Evolutionary conservation across 257 asterid genomes (phyloP).

Genomic region (Vinca minor): DNA sequence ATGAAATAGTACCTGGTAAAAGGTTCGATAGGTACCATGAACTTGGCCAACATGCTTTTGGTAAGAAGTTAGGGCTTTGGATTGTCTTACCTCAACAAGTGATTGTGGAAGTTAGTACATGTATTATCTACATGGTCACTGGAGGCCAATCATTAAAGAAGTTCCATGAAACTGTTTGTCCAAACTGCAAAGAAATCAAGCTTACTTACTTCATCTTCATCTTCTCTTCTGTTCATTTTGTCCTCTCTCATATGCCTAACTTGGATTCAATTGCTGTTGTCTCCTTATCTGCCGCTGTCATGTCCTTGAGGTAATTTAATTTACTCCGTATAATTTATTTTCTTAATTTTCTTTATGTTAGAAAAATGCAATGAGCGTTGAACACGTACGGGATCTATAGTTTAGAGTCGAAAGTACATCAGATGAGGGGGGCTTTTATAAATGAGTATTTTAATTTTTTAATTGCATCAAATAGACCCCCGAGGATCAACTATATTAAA

Average conservation of each 20-base stretch:
- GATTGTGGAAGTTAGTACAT: slow-evolving; percentile 40
- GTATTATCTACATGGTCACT: slow-evolving; percentile 70
- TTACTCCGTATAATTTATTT: too few species aligned
- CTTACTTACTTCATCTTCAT: slow-evolving; percentile 45
- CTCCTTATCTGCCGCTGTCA: slow-evolving; percentile 52
- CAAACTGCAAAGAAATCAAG: slow-evolving; percentile 17
- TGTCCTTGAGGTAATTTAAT: slow-evolving; percentile 41
- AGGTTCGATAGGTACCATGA: slow-evolving; percentile 74
- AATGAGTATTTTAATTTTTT: too few species aligned
- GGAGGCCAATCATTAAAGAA: slow-evolving; percentile 61
- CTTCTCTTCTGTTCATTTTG: slow-evolving; percentile 37
- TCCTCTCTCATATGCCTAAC: slow-evolving; percentile 49
- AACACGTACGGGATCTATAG: too few species aligned
- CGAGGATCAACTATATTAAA: too few species aligned
- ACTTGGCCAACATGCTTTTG: slow-evolving; percentile 61
- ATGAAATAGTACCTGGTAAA: slow-evolving; percentile 62
- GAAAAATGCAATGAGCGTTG: too few species aligned
- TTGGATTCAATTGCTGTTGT: slow-evolving; percentile 50
- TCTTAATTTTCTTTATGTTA: too few species aligned
- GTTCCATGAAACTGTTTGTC: slow-evolving; percentile 28
- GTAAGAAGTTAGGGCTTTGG: slow-evolving; percentile 56
- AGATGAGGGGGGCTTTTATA: too few species aligned
- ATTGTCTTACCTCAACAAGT: slow-evolving; percentile 69
- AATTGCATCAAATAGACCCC: too few species aligned
- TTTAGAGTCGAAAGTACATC: too few species aligned